These are phyloP conservation scores for Apodospora peruviana DNA, from an alignment of 495 filamentous ascomycete species.

Conservation along the genomic window DNA sequence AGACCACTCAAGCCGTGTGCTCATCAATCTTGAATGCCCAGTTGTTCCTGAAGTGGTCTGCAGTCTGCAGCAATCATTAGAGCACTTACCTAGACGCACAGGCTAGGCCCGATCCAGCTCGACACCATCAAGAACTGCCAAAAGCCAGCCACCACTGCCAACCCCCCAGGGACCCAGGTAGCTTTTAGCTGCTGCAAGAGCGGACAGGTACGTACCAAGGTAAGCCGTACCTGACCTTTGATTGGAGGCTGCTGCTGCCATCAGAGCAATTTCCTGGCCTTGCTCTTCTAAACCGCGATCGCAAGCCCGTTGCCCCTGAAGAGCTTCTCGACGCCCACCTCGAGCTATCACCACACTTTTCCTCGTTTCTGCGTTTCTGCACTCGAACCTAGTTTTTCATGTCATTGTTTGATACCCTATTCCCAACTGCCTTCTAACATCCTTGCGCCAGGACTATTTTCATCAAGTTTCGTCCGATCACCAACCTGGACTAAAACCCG, in stretches of 20 bases:
- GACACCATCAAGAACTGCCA: background rate
- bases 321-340: conserved; percentile 14
- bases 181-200: conserved; percentile 7
- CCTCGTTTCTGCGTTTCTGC: conserved; percentile 3
- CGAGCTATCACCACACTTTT: conserved; percentile 8
- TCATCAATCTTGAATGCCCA: too few species aligned
- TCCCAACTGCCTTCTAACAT: too few species aligned
- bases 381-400: background rate
- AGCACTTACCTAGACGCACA: background rate
- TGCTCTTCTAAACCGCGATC: conserved; percentile 11
- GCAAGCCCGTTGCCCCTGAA: conserved; percentile 19
- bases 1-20: conserved; percentile 9
- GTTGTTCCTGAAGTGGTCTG: conserved; percentile 14
- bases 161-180: conserved; percentile 13
- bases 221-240: too few species aligned
- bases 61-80: conserved; percentile 17
- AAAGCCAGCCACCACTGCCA: conserved; percentile 10
- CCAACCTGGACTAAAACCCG: background rate
- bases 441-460: too few species aligned
- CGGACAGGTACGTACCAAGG: background rate
- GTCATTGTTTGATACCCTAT: too few species aligned
- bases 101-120: background rate
- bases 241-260: conserved; percentile 16
- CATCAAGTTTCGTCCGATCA: background rate
- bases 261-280: conserved; percentile 26